phyloP scores from a whole-genome alignment of 2,329 filamentous ascomycete genomes.

The Claviceps sp. region DNA sequence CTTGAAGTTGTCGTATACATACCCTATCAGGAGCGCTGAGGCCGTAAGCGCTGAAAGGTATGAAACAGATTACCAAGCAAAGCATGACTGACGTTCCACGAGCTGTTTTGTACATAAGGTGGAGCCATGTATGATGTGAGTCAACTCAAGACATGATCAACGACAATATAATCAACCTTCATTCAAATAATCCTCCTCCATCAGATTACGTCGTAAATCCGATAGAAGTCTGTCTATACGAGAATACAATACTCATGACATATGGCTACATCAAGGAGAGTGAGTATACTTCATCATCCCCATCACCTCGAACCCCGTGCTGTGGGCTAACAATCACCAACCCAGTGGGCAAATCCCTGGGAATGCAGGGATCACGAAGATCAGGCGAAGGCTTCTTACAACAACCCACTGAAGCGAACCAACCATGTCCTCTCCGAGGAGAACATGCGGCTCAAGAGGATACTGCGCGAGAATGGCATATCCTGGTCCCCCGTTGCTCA shows the following conservation, averaged over 20 bases:
- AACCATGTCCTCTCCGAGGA: conserved; percentile 34
- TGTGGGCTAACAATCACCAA: background rate
- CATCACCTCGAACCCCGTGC: background rate
- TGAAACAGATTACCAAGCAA: no score
- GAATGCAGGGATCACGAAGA: conserved; percentile 40
- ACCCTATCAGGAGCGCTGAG: no score
- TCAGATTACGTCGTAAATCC: no score
- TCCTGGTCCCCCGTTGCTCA: conserved; percentile 30
- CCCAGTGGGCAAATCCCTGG: conserved; percentile 26
- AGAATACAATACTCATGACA: background rate
- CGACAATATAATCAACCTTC: no score
- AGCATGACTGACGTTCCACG: no score
- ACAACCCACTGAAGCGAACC: conserved; percentile 32
- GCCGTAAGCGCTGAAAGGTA: no score
- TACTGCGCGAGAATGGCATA: conserved; percentile 38
- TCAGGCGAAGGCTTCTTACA: conserved; percentile 32
- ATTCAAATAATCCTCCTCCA: no score
- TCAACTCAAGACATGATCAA: no score
- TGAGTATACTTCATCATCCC: background rate
- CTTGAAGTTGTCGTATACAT: background rate
- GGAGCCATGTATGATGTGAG: no score
- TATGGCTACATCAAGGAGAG: background rate
- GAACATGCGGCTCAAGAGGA: conserved; percentile 34
- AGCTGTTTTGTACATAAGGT: no score
- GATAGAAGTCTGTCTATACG: background rate